Conservation (phyloP, 176 grass and related monocot genomes). For the Carex scoparia region DNA sequence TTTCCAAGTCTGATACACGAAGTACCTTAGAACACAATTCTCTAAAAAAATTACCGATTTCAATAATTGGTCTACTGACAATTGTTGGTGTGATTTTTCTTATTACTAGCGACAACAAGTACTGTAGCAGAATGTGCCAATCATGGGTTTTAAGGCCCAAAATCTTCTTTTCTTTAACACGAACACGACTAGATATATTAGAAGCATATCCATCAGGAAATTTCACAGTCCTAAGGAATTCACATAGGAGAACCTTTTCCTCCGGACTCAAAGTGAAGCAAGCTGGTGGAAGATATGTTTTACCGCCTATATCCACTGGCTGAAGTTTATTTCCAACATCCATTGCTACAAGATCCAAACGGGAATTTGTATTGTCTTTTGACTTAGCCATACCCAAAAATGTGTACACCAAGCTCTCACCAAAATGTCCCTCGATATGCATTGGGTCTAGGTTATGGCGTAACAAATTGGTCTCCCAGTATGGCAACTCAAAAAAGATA, state of each 20-base stretch:
- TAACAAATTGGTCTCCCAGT: background rate
- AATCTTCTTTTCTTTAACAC: too few relatives aligned
- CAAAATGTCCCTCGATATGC: background rate
- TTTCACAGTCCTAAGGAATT: too few relatives aligned
- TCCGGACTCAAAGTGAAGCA: too few relatives aligned
- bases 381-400: background rate
- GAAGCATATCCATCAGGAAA: too few relatives aligned
- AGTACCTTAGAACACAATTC: constrained; percentile 19
- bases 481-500: constrained; percentile 16
- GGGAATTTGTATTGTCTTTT: background rate
- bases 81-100: background rate
- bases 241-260: too few relatives aligned
- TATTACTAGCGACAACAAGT: background rate
- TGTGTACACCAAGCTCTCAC: too few relatives aligned
- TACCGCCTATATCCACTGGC: background rate
- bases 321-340: constrained; percentile 10
- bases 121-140: constrained; percentile 24
- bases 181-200: too few relatives aligned
- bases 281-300: too few relatives aligned
- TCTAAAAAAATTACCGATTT: constrained; percentile 23
- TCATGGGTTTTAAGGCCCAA: constrained; percentile 27
- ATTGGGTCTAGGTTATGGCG: constrained; percentile 24
- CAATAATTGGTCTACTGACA: background rate
- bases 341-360: background rate
- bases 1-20: background rate